These are phyloP conservation scores for Xylaria grammica DNA, from an alignment of 495 filamentous ascomycete species.

Conservation along the genomic window DNA sequence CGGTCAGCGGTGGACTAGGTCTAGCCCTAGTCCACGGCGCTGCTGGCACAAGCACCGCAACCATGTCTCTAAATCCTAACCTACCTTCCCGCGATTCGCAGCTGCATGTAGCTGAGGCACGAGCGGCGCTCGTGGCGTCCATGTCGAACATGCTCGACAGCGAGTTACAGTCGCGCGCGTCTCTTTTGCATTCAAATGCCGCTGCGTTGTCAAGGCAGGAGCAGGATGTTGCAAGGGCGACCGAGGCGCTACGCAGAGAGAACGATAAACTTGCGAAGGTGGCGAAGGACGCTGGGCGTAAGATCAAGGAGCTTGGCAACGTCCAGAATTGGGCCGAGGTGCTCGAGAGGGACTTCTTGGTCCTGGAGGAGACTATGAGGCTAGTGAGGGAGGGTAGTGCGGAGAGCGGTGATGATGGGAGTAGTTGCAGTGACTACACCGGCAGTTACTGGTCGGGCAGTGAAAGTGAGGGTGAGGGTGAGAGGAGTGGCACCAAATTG, in stretches of 20 bases:
- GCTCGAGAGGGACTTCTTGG: constrained; percentile 86
- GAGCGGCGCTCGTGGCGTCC: constrained; percentile 76
- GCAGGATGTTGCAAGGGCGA: constrained; percentile 66
- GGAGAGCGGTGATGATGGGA: constrained; percentile 37
- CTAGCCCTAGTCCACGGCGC: constrained; percentile 18
- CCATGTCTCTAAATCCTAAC: constrained; percentile 30
- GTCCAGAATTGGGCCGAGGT: constrained; percentile 99
- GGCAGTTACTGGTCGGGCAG: constrained; percentile 34
- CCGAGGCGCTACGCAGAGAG: constrained; percentile 69
- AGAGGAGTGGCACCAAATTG: constrained; percentile 1
- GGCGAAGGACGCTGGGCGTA: constrained; percentile 68
- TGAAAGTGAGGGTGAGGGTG: constrained; percentile 28
- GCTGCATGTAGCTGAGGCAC: constrained; percentile 65
- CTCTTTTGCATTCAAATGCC: constrained; percentile 76
- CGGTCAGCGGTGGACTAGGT: constrained; percentile 10
- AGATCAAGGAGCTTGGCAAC: constrained; percentile 91
- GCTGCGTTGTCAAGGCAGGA: constrained; percentile 74
- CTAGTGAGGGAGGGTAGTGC: constrained; percentile 57
- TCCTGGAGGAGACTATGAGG: constrained; percentile 85
- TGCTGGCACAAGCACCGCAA: constrained; percentile 17
- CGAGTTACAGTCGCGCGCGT: constrained; percentile 73
- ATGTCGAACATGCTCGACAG: constrained; percentile 75
- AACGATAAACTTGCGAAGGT: constrained; percentile 72
- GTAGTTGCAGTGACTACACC: constrained; percentile 43
- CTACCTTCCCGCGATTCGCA: constrained; percentile 45